These are phyloP conservation scores for Pseudotsuga menziesii DNA, from an alignment of 75 land plant genomes.

Conservation along the genomic window DNA sequence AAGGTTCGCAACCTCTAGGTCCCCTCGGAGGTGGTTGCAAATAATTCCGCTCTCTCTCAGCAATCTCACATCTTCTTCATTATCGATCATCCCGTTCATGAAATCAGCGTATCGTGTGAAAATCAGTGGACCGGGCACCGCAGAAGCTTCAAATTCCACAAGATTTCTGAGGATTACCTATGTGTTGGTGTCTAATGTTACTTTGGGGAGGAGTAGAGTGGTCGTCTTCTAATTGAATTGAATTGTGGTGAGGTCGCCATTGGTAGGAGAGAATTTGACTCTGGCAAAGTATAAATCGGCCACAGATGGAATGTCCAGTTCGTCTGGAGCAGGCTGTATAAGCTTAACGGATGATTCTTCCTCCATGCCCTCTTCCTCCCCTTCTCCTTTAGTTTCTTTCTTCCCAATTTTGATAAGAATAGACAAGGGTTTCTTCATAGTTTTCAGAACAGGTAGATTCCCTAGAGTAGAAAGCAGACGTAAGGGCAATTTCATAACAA, in stretches of 20 bases:
- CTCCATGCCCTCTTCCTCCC: neutral
- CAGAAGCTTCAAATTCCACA: conserved; percentile 48
- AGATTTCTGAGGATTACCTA: conserved; percentile 9
- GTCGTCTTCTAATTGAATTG: conserved; percentile 23
- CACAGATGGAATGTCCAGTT: conserved; percentile 32
- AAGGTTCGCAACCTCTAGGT: neutral
- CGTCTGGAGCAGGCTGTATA: conserved; percentile 20
- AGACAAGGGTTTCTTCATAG: neutral
- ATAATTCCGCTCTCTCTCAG: conserved; percentile 29
- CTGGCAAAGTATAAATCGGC: conserved; percentile 5
- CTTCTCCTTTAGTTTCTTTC: no score
- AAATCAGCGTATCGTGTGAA: conserved; percentile 54
- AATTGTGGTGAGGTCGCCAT: conserved; percentile 23
- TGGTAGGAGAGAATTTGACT: no score
- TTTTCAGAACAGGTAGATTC: neutral
- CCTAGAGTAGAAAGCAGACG: neutral
- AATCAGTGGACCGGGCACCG: conserved; percentile 19
- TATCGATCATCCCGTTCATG: conserved; percentile 67
- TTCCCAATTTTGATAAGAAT: neutral
- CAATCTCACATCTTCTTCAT: conserved; percentile 25
- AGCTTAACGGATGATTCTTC: neutral
- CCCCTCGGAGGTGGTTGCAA: conserved; percentile 52
- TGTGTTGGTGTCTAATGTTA: conserved; percentile 36
- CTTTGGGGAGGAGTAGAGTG: conserved; percentile 26
- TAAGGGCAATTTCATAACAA: neutral